phyloP scores from a whole-genome alignment of 2,329 filamentous ascomycete genomes.

The Beauveria varroae region DNA sequence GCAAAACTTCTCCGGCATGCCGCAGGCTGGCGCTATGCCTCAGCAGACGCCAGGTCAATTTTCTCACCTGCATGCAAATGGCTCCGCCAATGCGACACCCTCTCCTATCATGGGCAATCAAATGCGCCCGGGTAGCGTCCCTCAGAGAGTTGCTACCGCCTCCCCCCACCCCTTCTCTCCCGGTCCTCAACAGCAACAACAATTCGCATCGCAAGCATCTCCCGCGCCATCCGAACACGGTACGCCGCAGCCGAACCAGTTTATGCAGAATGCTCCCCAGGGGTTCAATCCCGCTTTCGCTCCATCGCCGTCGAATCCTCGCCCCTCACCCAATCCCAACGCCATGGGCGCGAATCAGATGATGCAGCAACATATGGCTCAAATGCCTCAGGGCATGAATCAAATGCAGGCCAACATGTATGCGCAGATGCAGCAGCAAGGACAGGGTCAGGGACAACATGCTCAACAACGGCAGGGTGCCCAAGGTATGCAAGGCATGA shows the following conservation, averaged over 20 bases:
- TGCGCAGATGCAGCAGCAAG: slow-evolving; percentile 34
- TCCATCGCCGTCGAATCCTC: slow-evolving; percentile 46
- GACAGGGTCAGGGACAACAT: slow-evolving; percentile 48
- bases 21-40: slow-evolving; percentile 53
- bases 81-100: slow-evolving; percentile 77
- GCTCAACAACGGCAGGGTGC: slow-evolving; percentile 27
- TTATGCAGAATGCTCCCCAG: slow-evolving; percentile 53
- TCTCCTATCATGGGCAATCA: slow-evolving; percentile 90
- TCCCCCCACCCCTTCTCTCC: slow-evolving; percentile 89
- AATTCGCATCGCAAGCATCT: slow-evolving; percentile 65
- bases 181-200: slow-evolving; percentile 53
- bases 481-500: slow-evolving; percentile 17
- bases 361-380: slow-evolving; percentile 46
- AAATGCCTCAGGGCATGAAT: slow-evolving; percentile 31
- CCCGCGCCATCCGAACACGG: slow-evolving; percentile 70
- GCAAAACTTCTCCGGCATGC: slow-evolving; percentile 63
- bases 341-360: slow-evolving; percentile 45
- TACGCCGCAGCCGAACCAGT: slow-evolving; percentile 68
- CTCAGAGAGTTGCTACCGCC: slow-evolving; percentile 78
- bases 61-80: slow-evolving; percentile 73
- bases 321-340: slow-evolving; percentile 48
- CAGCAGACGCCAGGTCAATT: slow-evolving; percentile 61
- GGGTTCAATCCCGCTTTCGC: slow-evolving; percentile 53
- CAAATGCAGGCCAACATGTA: slow-evolving; percentile 28
- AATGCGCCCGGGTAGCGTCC: slow-evolving; percentile 59